Conservation (phyloP, 2,329 filamentous ascomycete genomes). For the Mariannaea sp. region DNA sequence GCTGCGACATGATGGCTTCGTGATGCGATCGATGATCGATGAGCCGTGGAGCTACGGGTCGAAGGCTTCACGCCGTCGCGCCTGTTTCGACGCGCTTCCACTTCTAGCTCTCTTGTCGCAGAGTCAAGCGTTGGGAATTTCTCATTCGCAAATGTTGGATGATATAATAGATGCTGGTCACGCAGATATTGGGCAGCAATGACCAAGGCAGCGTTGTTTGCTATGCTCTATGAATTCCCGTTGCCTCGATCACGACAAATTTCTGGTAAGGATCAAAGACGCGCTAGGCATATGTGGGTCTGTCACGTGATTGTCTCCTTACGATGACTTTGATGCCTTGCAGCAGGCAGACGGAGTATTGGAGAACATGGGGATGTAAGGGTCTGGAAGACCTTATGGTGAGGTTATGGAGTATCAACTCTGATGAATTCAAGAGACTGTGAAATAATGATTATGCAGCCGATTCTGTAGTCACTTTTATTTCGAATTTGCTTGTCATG, state of each 20-base stretch:
- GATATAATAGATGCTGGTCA: slow-evolving; percentile 37
- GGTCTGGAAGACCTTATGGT: no score
- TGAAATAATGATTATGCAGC: no score
- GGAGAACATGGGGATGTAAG: no score
- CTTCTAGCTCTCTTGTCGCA: slow-evolving; percentile 22
- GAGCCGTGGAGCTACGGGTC: slow-evolving; percentile 35
- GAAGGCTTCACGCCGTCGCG: slow-evolving; percentile 44
- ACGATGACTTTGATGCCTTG: no score
- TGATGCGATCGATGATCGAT: slow-evolving; percentile 35
- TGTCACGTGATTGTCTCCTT: slow-evolving; percentile 34
- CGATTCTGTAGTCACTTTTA: no score
- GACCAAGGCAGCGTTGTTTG: slow-evolving; percentile 40
- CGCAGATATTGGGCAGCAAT: slow-evolving; percentile 38
- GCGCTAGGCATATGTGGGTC: slow-evolving; percentile 30
- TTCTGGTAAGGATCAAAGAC: slow-evolving; percentile 37
- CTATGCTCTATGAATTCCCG: slow-evolving; percentile 25
- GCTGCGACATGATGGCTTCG: slow-evolving; percentile 54
- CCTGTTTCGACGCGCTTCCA: slow-evolving; percentile 42
- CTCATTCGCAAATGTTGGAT: slow-evolving; percentile 14
- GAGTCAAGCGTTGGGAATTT: not conserved
- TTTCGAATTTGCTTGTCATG: no score
- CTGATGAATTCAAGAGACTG: no score
- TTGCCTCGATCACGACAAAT: slow-evolving; percentile 43
- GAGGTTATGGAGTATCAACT: no score
- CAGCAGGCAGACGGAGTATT: no score